Evolutionary conservation across 495 filamentous ascomycete genomes (phyloP).

Genomic region (Podospora appendiculata): DNA sequence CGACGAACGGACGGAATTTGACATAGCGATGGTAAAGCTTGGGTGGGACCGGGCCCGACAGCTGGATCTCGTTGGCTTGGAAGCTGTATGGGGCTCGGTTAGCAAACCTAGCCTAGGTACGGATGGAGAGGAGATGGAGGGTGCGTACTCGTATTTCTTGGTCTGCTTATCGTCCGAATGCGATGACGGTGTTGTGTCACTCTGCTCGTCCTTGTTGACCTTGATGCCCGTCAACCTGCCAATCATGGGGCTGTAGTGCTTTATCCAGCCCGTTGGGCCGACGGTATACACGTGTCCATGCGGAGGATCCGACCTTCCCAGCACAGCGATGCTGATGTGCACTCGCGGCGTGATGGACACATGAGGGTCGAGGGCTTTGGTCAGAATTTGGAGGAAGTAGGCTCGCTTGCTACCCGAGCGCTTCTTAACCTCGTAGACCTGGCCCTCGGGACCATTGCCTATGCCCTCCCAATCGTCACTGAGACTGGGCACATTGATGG

Average conservation of each 20-base stretch:
- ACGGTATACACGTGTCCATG: conserved; percentile 72
- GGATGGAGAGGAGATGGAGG: not conserved
- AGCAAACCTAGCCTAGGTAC: not conserved
- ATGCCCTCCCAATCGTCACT: conserved; percentile 61
- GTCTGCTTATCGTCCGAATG: conserved; percentile 34
- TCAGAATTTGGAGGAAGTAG: conserved; percentile 59
- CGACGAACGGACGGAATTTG: conserved; percentile 85
- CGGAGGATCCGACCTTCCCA: conserved; percentile 69
- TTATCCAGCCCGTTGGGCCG: conserved; percentile 67
- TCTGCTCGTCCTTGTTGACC: conserved; percentile 37
- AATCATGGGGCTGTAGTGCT: conserved; percentile 84
- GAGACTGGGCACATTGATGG: conserved; percentile 51
- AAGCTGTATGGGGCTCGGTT: conserved; percentile 48
- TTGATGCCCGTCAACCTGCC: conserved; percentile 74
- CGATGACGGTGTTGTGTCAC: conserved; percentile 26
- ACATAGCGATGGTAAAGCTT: conserved; percentile 84
- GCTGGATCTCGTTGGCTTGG: conserved; percentile 87
- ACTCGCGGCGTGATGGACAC: conserved; percentile 48
- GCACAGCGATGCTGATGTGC: conserved; percentile 59
- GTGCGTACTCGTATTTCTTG: conserved; percentile 65
- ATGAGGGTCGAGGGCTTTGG: conserved; percentile 45
- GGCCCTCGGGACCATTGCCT: conserved; percentile 32
- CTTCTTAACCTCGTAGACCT: conserved; percentile 68
- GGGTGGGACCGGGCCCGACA: conserved; percentile 71
- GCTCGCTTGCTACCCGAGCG: conserved; percentile 78